Evolutionary conservation across 768 basidiomycete genomes (phyloP).

Genomic region (Mycena capillaripes): DNA sequence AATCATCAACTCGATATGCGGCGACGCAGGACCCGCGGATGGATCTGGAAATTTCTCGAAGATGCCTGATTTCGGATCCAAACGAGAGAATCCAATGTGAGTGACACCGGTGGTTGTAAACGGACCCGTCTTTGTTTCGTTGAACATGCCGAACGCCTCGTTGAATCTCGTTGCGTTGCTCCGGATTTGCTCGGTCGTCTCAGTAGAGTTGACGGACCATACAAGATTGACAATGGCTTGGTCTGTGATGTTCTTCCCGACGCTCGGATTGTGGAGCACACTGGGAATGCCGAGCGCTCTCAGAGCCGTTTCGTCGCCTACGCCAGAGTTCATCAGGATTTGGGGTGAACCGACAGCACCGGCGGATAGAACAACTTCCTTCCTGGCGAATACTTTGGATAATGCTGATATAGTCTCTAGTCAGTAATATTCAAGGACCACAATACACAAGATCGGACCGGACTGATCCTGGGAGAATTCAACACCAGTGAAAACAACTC

Average conservation of each 20-base stretch:
- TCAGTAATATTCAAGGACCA: too few relatives aligned
- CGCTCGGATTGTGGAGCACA: neutral
- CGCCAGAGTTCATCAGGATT: neutral
- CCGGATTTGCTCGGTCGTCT: neutral
- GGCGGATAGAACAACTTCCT: neutral
- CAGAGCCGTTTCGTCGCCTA: neutral
- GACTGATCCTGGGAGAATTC: too few relatives aligned
- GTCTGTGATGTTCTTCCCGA: neutral
- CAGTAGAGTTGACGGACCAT: neutral
- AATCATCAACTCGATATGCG: slow-evolving; percentile 5
- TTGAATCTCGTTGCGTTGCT: neutral
- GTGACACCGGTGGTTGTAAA: neutral
- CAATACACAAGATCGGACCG: too few relatives aligned
- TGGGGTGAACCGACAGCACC: neutral
- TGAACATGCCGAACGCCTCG: neutral
- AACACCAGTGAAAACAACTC: too few relatives aligned
- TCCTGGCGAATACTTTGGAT: too few relatives aligned
- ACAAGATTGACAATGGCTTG: neutral
- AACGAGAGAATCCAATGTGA: neutral
- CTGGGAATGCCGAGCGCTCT: neutral
- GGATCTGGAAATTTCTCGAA: neutral
- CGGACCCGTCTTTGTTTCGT: neutral
- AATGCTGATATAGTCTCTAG: too few relatives aligned
- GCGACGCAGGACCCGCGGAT: neutral
- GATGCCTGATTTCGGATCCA: neutral